These are phyloP conservation scores for Monosporascus sp. DNA, from an alignment of 2,329 filamentous ascomycete genomes.

Conservation along the genomic window DNA sequence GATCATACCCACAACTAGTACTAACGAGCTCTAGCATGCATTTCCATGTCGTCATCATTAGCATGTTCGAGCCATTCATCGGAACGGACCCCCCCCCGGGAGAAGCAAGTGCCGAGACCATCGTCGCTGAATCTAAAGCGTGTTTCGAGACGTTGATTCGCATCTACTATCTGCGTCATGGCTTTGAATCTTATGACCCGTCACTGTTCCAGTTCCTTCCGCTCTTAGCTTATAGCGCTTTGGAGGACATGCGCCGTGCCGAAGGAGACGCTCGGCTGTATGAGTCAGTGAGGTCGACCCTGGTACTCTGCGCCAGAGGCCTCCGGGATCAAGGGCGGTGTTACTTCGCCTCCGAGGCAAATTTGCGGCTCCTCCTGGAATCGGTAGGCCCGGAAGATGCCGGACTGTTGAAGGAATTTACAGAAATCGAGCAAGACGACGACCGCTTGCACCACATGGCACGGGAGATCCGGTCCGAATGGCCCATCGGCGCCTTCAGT, in stretches of 20 bases:
- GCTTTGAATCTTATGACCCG: slow-evolving; percentile 18
- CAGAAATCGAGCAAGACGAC: slow-evolving; percentile 9
- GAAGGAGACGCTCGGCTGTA: slow-evolving; percentile 3
- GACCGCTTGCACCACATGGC: slow-evolving; percentile 9
- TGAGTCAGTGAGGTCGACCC: slow-evolving; percentile 15
- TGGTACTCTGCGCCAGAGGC: slow-evolving; percentile 20
- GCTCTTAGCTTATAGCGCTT: slow-evolving; percentile 14
- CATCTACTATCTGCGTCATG: slow-evolving; percentile 26
- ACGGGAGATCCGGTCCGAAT: slow-evolving; percentile 16
- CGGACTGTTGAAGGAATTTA: slow-evolving; percentile 8
- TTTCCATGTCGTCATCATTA: slow-evolving; percentile 30
- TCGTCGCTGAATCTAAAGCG: slow-evolving; percentile 14
- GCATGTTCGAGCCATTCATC: slow-evolving; percentile 22
- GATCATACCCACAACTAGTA: not conserved
- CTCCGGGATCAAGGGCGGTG: slow-evolving; percentile 21
- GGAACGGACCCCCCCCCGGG: slow-evolving; percentile 6
- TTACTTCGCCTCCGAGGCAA: slow-evolving; percentile 14
- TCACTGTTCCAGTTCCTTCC: slow-evolving; percentile 14
- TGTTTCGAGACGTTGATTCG: slow-evolving; percentile 23
- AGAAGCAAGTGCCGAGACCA: slow-evolving; percentile 4
- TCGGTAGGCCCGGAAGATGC: slow-evolving; percentile 12
- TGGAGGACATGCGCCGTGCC: slow-evolving; percentile 6
- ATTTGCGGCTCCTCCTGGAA: slow-evolving; percentile 13
- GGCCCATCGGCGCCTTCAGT: slow-evolving; percentile 18
- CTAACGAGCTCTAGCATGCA: slow-evolving; percentile 24